Evolutionary conservation across 2,329 filamentous ascomycete genomes (phyloP).

Genomic region (Alternaria dauci): DNA sequence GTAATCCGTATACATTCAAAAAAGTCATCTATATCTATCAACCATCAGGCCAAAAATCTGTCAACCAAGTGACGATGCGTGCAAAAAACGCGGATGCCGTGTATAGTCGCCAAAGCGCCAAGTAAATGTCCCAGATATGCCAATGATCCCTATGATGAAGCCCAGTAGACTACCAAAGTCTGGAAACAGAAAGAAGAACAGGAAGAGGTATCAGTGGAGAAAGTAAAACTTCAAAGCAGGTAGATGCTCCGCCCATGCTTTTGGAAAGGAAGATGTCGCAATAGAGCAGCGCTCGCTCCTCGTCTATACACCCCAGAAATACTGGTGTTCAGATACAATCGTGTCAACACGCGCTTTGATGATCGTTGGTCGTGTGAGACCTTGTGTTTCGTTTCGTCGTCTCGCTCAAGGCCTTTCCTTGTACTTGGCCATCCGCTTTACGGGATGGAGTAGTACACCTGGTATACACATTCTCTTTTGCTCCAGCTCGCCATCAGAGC

Average conservation of each 20-base stretch:
- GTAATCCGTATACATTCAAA: constrained; percentile 2
- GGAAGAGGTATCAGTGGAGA: constrained; percentile 1
- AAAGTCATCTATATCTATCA: constrained; percentile 1
- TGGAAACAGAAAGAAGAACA: not conserved
- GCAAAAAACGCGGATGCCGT: constrained; percentile 1
- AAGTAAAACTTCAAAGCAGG: not conserved
- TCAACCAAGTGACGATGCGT: not conserved
- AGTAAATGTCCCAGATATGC: constrained; percentile 1
- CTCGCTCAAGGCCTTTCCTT: constrained; percentile 23
- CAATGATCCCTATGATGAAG: not conserved
- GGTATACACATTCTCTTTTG: constrained; percentile 86
- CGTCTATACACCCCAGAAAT: not conserved
- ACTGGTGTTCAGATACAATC: not conserved
- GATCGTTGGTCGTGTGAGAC: not conserved
- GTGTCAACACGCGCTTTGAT: constrained; percentile 2
- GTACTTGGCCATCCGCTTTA: constrained; percentile 68
- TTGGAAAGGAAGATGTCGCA: not conserved
- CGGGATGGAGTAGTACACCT: constrained; percentile 86
- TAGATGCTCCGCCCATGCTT: constrained; percentile 2
- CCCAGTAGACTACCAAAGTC: not conserved
- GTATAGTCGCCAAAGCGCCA: not conserved
- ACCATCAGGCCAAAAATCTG: not conserved
- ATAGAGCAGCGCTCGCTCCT: not conserved
- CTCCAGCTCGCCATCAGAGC: constrained; percentile 60
- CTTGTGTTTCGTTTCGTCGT: constrained; percentile 3